Percentiles rank a stretch among this genome's conserved stretches.
These are phyloP conservation scores for Austroboletus festivus DNA, from an alignment of 768 basidiomycete species.

Conservation along the genomic window DNA sequence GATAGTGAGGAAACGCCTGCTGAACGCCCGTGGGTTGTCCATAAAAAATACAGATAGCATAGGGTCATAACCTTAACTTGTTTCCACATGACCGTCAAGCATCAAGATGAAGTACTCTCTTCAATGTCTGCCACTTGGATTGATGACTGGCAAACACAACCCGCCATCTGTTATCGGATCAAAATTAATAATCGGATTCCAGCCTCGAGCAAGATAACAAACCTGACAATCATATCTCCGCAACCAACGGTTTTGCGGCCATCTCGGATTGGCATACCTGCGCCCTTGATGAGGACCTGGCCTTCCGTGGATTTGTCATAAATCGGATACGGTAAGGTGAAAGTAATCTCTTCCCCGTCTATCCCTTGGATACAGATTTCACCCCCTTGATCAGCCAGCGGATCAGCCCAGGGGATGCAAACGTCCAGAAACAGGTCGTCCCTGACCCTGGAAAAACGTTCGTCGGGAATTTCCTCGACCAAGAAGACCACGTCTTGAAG, in stretches of 20 bases:
- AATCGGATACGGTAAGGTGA: slow-evolving; percentile 53
- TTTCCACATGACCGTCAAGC: slow-evolving; percentile 15
- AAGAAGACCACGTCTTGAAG: slow-evolving; percentile 68
- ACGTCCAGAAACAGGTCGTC: slow-evolving; percentile 57
- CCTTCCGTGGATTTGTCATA: slow-evolving; percentile 48
- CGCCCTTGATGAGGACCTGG: slow-evolving; percentile 48
- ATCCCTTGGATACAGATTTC: slow-evolving; percentile 52
- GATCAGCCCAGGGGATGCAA: slow-evolving; percentile 54
- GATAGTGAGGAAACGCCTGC: slow-evolving; percentile 7
- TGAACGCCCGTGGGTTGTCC: slow-evolving; percentile 16
- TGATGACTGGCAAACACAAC: slow-evolving; percentile 30
- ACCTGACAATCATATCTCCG: slow-evolving; percentile 66
- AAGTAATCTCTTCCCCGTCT: slow-evolving; percentile 50
- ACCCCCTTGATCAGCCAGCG: slow-evolving; percentile 44
- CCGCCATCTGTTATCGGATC: slow-evolving; percentile 26
- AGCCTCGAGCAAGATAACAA: slow-evolving; percentile 10
- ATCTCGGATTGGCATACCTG: slow-evolving; percentile 68
- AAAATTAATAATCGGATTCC: neutral
- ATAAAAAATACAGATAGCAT: slow-evolving; percentile 20
- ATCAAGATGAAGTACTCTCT: slow-evolving; percentile 28
- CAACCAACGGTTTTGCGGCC: slow-evolving; percentile 50
- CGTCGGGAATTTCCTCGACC: slow-evolving; percentile 56
- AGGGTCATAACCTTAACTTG: slow-evolving; percentile 13
- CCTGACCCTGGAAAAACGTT: slow-evolving; percentile 52
- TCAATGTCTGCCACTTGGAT: slow-evolving; percentile 32